A percentile compares a stretch with the other conserved stretches of the same genome.
Evolutionary conservation across 2,329 filamentous ascomycete species (phyloP).

Genomic region (Trichothecium sympodiale): DNA sequence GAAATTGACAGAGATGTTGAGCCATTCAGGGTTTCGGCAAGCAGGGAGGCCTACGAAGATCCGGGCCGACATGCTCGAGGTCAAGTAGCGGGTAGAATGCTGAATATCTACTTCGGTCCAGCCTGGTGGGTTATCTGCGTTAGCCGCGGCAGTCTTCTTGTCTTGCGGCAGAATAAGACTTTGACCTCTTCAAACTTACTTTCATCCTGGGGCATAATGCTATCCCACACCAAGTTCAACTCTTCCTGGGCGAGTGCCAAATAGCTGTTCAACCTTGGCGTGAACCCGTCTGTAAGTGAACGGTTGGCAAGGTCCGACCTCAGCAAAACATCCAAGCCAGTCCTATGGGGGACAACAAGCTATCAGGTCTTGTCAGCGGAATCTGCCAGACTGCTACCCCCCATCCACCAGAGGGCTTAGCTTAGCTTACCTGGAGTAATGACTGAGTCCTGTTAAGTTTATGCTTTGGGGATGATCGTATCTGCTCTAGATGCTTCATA

Average conservation of each 20-base stretch:
- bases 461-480: not conserved
- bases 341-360: not conserved
- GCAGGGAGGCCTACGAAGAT: slow-evolving; percentile 18
- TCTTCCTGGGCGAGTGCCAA: not conserved
- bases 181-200: too few species aligned
- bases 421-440: not conserved
- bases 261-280: not conserved
- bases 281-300: not conserved
- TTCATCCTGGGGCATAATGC: too few species aligned
- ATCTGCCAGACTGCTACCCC: too few species aligned
- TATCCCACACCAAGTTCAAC: not conserved
- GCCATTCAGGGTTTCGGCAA: slow-evolving; percentile 16
- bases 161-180: too few species aligned
- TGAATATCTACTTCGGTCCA: slow-evolving; percentile 4
- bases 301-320: not conserved
- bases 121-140: not conserved
- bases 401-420: not conserved
- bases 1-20: slow-evolving; percentile 15
- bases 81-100: slow-evolving; percentile 6
- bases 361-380: not conserved
- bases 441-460: not conserved
- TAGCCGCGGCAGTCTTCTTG: too few species aligned
- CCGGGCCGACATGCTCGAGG: slow-evolving; percentile 15
- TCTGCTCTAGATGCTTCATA: not conserved
- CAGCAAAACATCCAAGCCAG: not conserved